These are phyloP conservation scores for Ascomycota sp. DNA, from an alignment of 2,329 filamentous ascomycete species.

Conservation along the genomic window DNA sequence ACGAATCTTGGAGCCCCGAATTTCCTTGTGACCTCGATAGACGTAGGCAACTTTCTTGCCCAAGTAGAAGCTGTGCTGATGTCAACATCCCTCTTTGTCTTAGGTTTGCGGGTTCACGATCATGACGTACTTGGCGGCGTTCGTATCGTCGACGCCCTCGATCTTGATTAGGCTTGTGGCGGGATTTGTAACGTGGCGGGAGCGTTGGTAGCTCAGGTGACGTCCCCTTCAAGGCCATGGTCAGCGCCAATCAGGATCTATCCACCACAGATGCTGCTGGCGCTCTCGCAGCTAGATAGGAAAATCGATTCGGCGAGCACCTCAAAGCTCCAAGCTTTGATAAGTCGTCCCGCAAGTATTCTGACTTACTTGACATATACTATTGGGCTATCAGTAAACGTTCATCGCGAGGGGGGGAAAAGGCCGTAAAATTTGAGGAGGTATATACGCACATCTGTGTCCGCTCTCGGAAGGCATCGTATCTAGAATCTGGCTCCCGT, in stretches of 20 bases:
- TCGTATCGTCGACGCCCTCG: constrained; percentile 84
- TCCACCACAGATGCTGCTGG: too few species aligned
- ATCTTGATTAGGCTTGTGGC: constrained; percentile 94
- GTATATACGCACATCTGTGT: constrained; percentile 58
- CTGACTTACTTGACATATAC: constrained; percentile 77
- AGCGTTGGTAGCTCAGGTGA: constrained; percentile 95
- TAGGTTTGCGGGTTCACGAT: too few species aligned
- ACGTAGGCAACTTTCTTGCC: constrained; percentile 99
- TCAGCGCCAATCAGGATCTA: constrained; percentile 7
- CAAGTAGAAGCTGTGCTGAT: constrained; percentile 56
- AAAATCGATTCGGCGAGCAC: neutral
- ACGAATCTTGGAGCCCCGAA: constrained; percentile 94
- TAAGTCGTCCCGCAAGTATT: neutral
- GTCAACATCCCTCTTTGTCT: too few species aligned
- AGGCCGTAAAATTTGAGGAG: neutral
- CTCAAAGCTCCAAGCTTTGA: neutral
- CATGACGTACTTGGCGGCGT: constrained; percentile 59
- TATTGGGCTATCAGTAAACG: constrained; percentile 23
- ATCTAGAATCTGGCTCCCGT: constrained; percentile 27
- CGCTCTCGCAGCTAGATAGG: neutral
- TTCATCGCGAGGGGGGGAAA: neutral
- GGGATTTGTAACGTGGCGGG: constrained; percentile 78
- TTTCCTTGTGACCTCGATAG: constrained; percentile 87
- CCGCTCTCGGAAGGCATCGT: constrained; percentile 78
- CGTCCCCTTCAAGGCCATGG: constrained; percentile 48